These are phyloP conservation scores for Incumbomyces delicatus DNA, from an alignment of 2,329 filamentous ascomycete species.

Conservation along the genomic window DNA sequence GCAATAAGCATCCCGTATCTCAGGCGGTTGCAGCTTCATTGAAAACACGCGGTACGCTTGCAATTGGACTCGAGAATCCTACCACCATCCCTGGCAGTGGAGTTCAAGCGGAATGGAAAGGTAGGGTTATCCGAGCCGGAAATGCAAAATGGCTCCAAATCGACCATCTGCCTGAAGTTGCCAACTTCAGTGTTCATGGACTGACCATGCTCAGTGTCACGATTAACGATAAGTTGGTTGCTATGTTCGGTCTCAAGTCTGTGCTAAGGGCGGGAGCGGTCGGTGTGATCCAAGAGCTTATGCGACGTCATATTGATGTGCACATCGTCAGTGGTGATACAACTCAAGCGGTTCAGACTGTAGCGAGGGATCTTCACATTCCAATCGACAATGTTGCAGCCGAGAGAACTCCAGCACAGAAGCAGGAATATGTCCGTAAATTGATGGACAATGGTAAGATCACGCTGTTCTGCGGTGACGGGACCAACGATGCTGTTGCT, in stretches of 20 bases:
- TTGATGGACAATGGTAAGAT: conserved; percentile 21
- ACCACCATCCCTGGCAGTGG: conserved; percentile 26
- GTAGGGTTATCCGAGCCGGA: conserved; percentile 12
- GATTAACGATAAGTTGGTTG: conserved; percentile 33
- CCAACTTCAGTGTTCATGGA: conserved; percentile 30
- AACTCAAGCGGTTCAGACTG: conserved; percentile 36
- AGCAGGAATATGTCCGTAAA: conserved; percentile 42
- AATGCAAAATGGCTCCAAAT: conserved; percentile 29
- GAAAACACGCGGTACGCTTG: no score
- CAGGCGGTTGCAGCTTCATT: no score
- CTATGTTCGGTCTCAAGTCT: conserved; percentile 43
- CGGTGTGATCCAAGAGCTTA: conserved; percentile 43
- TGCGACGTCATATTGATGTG: conserved; percentile 38
- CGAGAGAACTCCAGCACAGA: conserved; percentile 44
- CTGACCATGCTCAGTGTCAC: conserved; percentile 50
- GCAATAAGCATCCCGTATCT: no score
- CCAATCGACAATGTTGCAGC: conserved; percentile 32
- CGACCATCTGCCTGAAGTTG: conserved; percentile 24
- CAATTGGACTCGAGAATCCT: no score
- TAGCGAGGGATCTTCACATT: conserved; percentile 37
- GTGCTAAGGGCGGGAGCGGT: conserved; percentile 42
- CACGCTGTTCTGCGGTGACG: conserved; percentile 65
- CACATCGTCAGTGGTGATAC: conserved; percentile 52
- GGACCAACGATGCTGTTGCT: conserved; percentile 68
- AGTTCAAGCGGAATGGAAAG: conserved; percentile 12